Evolutionary conservation across 306 rosid genomes (phyloP).

Genomic region (Echinosophora koreensis): DNA sequence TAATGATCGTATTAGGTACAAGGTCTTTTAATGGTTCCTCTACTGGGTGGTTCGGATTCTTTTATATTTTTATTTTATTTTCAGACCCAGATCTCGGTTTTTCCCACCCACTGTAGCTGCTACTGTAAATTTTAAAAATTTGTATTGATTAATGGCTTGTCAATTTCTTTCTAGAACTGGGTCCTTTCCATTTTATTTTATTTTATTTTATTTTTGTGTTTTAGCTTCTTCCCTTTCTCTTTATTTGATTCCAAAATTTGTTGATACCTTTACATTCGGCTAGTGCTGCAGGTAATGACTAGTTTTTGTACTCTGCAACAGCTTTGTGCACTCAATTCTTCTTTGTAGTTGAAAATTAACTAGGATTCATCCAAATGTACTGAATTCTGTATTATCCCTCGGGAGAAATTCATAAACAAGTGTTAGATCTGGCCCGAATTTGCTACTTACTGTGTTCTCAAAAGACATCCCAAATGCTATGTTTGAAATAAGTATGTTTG

Average conservation of each 20-base stretch:
- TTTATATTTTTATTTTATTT: constrained; percentile 40
- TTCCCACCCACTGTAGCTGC: constrained; percentile 43
- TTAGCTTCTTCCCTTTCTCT: background rate
- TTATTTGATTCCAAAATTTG: constrained; percentile 23
- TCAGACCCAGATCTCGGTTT: constrained; percentile 66
- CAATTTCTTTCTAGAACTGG: constrained; percentile 21
- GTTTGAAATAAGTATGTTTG: constrained; percentile 11
- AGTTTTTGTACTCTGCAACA: constrained; percentile 7
- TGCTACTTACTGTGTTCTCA: constrained; percentile 32
- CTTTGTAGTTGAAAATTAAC: constrained; percentile 17
- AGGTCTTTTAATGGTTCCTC: constrained; percentile 32
- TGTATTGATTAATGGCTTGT: constrained; percentile 21
- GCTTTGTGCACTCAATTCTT: constrained; percentile 22
- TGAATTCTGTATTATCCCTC: constrained; percentile 26
- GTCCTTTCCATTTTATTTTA: background rate
- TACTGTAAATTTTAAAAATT: constrained; percentile 18
- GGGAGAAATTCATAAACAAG: constrained; percentile 18
- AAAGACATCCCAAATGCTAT: background rate
- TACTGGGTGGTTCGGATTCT: constrained; percentile 45
- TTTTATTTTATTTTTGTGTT: background rate
- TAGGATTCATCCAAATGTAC: constrained; percentile 41
- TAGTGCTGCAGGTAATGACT: constrained; percentile 16
- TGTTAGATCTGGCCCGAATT: constrained; percentile 48
- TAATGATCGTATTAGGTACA: constrained; percentile 43
- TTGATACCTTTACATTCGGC: constrained; percentile 18